A percentile compares a stretch with the other conserved stretches of the same genome.
Conservation (phyloP, 495 filamentous ascomycete species). For the Delitschia confertaspora region DNA sequence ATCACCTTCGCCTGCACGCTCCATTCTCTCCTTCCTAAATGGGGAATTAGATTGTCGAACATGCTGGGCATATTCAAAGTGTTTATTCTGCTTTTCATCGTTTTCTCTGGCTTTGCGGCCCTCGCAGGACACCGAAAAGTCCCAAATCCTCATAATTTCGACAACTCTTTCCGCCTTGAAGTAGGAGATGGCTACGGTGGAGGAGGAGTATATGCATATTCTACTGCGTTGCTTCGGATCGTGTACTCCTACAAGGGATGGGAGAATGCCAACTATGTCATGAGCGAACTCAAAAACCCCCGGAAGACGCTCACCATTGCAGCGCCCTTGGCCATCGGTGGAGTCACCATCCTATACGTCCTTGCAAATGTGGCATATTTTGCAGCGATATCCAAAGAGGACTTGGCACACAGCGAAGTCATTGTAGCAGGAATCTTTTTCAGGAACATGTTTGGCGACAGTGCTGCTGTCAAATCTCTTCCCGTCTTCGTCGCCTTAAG, state of each 20-base stretch:
- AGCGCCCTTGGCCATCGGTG: constrained; percentile 19
- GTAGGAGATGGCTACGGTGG: constrained; percentile 22
- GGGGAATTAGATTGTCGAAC: constrained; percentile 60
- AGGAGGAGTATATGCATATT: constrained; percentile 24
- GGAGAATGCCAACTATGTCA: constrained; percentile 26
- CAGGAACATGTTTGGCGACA: constrained; percentile 23
- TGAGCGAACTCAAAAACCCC: constrained; percentile 21
- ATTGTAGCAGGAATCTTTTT: constrained; percentile 25
- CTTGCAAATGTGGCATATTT: constrained; percentile 26
- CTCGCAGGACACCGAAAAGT: constrained; percentile 20
- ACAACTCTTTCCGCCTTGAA: constrained; percentile 28
- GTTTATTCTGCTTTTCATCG: constrained; percentile 55
- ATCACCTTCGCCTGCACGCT: constrained; percentile 55
- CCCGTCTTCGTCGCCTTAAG: constrained; percentile 23
- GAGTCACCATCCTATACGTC: constrained; percentile 24
- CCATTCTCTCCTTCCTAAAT: constrained; percentile 54
- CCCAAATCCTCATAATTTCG: constrained; percentile 24
- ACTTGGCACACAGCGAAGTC: constrained; percentile 21
- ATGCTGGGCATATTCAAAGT: constrained; percentile 60
- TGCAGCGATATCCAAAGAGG: constrained; percentile 17
- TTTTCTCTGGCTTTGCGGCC: constrained; percentile 49
- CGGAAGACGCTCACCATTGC: constrained; percentile 19
- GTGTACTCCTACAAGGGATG: constrained; percentile 25
- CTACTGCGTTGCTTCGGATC: constrained; percentile 23
- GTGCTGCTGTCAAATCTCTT: constrained; percentile 17